Evolutionary conservation across 371 early-diverging fungal genomes (phyloP).

Genomic region (Syncephalastrum sp.): DNA sequence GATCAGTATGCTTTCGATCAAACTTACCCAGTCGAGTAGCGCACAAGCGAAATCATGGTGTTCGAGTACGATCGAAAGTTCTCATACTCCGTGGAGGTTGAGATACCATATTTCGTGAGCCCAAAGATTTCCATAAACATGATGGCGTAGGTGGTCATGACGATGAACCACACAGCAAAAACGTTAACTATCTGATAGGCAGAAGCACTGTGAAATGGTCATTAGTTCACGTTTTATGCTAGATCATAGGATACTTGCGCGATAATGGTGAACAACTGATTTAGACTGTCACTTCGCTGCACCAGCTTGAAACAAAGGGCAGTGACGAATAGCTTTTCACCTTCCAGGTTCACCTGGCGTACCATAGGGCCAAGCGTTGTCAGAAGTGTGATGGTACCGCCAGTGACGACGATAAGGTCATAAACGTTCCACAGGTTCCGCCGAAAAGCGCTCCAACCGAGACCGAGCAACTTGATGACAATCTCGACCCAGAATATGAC

Average conservation of each 20-base stretch:
- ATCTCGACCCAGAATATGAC: conserved; percentile 55
- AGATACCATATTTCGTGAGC: conserved; percentile 60
- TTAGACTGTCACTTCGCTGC: conserved; percentile 61
- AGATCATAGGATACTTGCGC: conserved; percentile 38
- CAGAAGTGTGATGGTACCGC: conserved; percentile 49
- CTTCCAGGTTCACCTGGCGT: conserved; percentile 48
- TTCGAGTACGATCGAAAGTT: conserved; percentile 62
- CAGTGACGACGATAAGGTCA: conserved; percentile 53
- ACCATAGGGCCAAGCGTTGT: conserved; percentile 26
- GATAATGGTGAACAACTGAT: conserved; percentile 69
- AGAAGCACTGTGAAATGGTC: conserved; percentile 37
- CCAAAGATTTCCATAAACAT: conserved; percentile 76
- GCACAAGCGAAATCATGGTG: conserved; percentile 61
- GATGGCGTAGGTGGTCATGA: conserved; percentile 65
- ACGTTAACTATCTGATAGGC: conserved; percentile 62
- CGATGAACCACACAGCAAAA: conserved; percentile 68
- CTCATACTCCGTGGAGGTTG: conserved; percentile 52
- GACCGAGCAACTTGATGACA: conserved; percentile 47
- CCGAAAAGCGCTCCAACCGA: conserved; percentile 60
- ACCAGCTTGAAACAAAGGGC: conserved; percentile 66
- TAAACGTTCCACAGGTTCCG: conserved; percentile 65
- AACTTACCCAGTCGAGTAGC: conserved; percentile 67
- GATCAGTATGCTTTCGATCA: neutral
- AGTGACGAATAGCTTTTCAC: conserved; percentile 64
- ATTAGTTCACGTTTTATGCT: conserved; percentile 2